These are phyloP conservation scores for Decorospora gaudefroyi DNA, from an alignment of 2,329 filamentous ascomycete species.

Conservation along the genomic window DNA sequence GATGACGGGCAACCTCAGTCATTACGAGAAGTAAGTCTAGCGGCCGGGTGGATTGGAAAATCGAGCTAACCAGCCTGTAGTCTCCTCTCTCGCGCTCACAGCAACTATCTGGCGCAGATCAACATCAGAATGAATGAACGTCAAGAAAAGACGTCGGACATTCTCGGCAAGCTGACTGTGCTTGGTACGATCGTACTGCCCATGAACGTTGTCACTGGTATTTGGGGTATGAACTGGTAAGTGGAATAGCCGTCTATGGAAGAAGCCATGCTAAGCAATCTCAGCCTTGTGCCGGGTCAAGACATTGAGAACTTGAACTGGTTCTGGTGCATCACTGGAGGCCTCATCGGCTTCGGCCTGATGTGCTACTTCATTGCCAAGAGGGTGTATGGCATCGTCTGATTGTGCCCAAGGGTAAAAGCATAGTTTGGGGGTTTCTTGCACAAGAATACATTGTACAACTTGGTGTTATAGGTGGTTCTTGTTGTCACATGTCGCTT, in stretches of 20 bases:
- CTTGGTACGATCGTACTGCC: slow-evolving; percentile 95
- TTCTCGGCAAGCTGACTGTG: slow-evolving; percentile 91
- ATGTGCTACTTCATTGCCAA: slow-evolving; percentile 82
- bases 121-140: slow-evolving; percentile 99
- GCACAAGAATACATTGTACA: slow-evolving; percentile 2
- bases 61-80: slow-evolving; percentile 56
- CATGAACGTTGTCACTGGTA: slow-evolving; percentile 98
- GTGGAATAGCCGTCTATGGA: slow-evolving; percentile 1
- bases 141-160: slow-evolving; percentile 92
- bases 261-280: slow-evolving; percentile 7
- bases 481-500: neutral
- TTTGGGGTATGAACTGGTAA: slow-evolving; percentile 90
- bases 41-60: neutral
- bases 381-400: slow-evolving; percentile 56
- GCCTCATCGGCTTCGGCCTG: slow-evolving; percentile 76
- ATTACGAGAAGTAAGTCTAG: slow-evolving; percentile 84
- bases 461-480: slow-evolving; percentile 6
- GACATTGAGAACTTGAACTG: slow-evolving; percentile 68
- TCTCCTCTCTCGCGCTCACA: slow-evolving; percentile 86
- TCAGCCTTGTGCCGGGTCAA: slow-evolving; percentile 81
- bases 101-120: slow-evolving; percentile 98
- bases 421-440: neutral
- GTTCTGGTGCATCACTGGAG: slow-evolving; percentile 67
- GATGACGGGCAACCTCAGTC: slow-evolving; percentile 93
- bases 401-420: neutral